Conservation (phyloP, 768 basidiomycete species). For the Lyophyllum decastes region DNA sequence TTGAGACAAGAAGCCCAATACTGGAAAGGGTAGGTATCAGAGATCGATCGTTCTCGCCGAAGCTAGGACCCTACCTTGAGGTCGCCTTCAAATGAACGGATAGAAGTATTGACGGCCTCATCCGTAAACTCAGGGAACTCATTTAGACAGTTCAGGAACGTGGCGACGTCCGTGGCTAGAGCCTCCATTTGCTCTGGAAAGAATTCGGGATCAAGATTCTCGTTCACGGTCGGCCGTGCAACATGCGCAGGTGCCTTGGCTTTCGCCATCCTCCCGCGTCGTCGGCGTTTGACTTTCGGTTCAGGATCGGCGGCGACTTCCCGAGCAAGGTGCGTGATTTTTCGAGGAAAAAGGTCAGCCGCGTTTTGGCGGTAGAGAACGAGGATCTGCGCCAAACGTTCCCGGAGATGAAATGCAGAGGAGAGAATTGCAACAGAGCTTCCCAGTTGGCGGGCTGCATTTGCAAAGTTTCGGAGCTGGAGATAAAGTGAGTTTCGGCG, state of each 20-base stretch:
- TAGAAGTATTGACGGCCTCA: constrained; percentile 68
- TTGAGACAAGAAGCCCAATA: constrained; percentile 76
- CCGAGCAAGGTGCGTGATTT: constrained; percentile 46
- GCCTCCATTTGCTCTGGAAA: constrained; percentile 66
- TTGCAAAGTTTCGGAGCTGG: constrained; percentile 76
- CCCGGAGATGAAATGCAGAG: constrained; percentile 70
- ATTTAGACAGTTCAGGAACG: constrained; percentile 70
- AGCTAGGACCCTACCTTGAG: constrained; percentile 47
- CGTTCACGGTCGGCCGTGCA: constrained; percentile 52
- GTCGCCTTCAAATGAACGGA: constrained; percentile 68
- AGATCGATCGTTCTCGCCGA: background rate
- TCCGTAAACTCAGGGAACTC: constrained; percentile 81
- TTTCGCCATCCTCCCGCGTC: constrained; percentile 30
- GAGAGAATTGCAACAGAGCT: constrained; percentile 78
- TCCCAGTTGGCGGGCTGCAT: constrained; percentile 75
- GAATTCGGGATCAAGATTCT: constrained; percentile 61
- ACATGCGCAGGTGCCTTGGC: constrained; percentile 49
- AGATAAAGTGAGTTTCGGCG: background rate
- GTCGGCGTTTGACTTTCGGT: constrained; percentile 28
- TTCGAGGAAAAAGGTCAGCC: constrained; percentile 74
- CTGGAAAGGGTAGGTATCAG: constrained; percentile 31
- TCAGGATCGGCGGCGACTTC: constrained; percentile 34
- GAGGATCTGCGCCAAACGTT: constrained; percentile 66
- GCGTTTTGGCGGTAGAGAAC: constrained; percentile 77
- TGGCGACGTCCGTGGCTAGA: constrained; percentile 65